These are phyloP conservation scores for Cicer cuneatum DNA, from an alignment of 306 rosid genomes.

Conservation along the genomic window DNA sequence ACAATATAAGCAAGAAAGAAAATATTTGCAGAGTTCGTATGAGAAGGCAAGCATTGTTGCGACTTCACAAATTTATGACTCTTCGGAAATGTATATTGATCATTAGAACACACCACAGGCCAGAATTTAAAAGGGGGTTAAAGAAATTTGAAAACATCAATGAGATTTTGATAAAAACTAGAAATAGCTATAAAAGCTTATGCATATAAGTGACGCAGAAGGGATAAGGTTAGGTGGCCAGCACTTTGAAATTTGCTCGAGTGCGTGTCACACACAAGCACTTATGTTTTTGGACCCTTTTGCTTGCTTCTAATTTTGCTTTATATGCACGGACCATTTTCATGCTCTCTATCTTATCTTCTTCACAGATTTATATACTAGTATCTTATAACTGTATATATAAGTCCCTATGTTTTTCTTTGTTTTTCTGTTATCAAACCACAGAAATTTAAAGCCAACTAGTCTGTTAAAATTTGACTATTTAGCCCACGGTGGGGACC, in stretches of 20 bases:
- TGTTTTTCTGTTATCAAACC: neutral
- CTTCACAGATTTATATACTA: neutral
- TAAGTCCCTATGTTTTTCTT: neutral
- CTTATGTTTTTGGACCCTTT: constrained; percentile 21
- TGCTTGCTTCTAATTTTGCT: constrained; percentile 9
- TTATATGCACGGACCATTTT: constrained; percentile 30
- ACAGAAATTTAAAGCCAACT: neutral
- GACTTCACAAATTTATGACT: neutral
- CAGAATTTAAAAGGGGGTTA: neutral
- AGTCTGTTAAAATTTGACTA: constrained; percentile 6
- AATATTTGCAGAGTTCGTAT: no score
- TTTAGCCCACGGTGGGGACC: constrained; percentile 11
- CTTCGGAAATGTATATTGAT: neutral
- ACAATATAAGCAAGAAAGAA: no score
- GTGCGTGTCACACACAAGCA: constrained; percentile 39
- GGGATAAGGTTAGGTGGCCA: constrained; percentile 39
- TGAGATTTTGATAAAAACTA: neutral
- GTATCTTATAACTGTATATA: neutral
- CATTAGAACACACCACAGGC: neutral
- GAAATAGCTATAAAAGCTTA: constrained; percentile 5
- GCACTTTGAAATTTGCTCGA: constrained; percentile 36
- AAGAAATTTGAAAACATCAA: neutral
- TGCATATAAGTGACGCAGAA: neutral
- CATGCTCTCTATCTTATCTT: constrained; percentile 26
- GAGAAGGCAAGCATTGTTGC: no score